phyloP scores from a whole-genome alignment of 1,284 basidiomycete species.

The Tylopilus sp. region DNA sequence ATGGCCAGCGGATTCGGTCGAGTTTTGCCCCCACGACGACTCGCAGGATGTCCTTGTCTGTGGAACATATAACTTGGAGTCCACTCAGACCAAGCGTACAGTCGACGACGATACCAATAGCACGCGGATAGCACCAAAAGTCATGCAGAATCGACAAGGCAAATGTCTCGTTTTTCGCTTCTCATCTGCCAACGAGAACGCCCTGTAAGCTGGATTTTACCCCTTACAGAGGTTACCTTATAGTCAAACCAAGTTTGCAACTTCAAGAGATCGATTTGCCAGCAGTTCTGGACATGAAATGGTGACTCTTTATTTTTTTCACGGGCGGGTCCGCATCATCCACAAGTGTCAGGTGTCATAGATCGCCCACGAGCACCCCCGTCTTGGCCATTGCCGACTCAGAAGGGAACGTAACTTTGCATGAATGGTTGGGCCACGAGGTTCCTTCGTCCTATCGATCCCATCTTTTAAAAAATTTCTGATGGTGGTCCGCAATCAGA shows the following conservation, averaged over 20 bases:
- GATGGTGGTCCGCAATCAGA: constrained; percentile 33
- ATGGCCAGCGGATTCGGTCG: constrained; percentile 85
- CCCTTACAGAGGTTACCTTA: neutral
- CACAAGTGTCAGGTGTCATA: constrained; percentile 50
- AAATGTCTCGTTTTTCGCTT: constrained; percentile 69
- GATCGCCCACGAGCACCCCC: constrained; percentile 39
- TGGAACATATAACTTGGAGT: constrained; percentile 79
- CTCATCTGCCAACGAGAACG: constrained; percentile 1
- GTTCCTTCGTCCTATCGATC: constrained; percentile 34
- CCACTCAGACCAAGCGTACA: neutral
- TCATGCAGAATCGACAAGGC: constrained; percentile 47
- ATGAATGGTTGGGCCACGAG: constrained; percentile 50
- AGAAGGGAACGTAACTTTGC: constrained; percentile 70
- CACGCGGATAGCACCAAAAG: neutral
- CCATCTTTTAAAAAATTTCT: neutral
- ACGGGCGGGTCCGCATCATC: neutral
- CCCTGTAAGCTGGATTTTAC: constrained; percentile 12
- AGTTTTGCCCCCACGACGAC: constrained; percentile 75
- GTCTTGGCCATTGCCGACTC: constrained; percentile 77
- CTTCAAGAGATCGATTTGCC: constrained; percentile 71
- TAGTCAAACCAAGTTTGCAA: constrained; percentile 47
- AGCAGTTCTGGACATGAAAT: constrained; percentile 92
- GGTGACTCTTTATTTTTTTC: constrained; percentile 46
- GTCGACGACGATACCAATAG: neutral
- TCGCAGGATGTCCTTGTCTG: constrained; percentile 71